Conservation (phyloP, 192 early-diverging fungal genomes). For the Allomyces arbusculus region DNA sequence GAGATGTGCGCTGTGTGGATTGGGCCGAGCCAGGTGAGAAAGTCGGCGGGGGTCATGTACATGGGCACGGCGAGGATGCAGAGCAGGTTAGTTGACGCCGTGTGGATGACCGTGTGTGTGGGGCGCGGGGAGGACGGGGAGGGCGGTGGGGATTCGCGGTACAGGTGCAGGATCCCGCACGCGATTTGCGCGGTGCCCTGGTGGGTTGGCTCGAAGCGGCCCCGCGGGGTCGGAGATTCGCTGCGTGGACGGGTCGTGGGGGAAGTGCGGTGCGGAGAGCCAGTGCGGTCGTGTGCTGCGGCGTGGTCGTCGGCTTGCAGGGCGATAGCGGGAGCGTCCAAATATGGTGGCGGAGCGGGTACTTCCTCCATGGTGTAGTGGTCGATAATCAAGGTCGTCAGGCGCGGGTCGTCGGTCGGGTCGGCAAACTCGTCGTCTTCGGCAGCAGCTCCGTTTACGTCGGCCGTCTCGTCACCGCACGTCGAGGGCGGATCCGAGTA, state of each 20-base stretch:
- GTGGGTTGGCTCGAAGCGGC: neutral
- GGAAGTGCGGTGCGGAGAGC: no score
- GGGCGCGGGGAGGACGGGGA: neutral
- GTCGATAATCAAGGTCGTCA: neutral
- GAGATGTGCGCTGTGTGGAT: constrained; percentile 34
- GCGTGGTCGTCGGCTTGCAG: no score
- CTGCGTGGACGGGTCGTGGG: no score
- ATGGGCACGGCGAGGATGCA: constrained; percentile 70
- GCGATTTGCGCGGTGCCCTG: neutral
- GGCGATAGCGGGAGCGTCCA: no score
- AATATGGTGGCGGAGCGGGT: no score
- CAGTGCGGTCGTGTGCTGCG: no score
- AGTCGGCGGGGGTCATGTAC: constrained; percentile 75
- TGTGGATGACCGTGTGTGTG: constrained; percentile 3
- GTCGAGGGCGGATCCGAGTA: no score
- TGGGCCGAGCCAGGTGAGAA: constrained; percentile 63
- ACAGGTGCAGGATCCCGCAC: constrained; percentile 42
- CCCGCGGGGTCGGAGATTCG: neutral
- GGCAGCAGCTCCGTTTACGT: no score
- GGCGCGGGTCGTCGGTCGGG: neutral
- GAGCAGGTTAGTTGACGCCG: constrained; percentile 22
- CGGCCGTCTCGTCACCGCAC: no score
- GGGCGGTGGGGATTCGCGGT: constrained; percentile 16
- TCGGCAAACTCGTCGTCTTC: no score
- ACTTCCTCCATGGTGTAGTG: neutral